Base-by-base conservation (phyloP, 345 rosid genomes). In the Chamaenerion angustifolium region DNA sequence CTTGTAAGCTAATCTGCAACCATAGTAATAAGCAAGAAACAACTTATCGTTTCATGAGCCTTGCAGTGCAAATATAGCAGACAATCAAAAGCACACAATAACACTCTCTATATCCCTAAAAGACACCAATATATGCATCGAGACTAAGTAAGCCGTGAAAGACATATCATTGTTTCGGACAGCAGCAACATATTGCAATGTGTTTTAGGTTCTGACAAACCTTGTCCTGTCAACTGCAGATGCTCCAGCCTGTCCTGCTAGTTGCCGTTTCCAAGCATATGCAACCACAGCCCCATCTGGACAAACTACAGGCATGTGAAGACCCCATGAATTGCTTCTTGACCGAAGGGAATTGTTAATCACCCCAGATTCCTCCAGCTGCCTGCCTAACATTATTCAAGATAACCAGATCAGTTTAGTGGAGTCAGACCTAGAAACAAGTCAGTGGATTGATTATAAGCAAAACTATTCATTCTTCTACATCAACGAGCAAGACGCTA, bases 171-270 rank as follows among this genome's bases (percentile, higher is more conserved):
- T n/a, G n/a, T n/a, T n/a, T n/a, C n/a, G n/a, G n/a, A n/a, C n/a
- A n/a, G 10, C 9, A 12, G 15, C 16, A 52, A 17, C 45, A 21
- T 27, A 13, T n/a, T 41, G 14, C 15, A 47, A 6, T 23, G 5
- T 19, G 35, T 27, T 4, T 17, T 0, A 42, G 37, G 27, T 15
- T 3, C 1, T 12, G 16, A 40, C 12, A 14, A 60, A 83, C 97
- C 98, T 83, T 46, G 96, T 80, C 67, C 96, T 74, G 60, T 92
- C 98, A 25, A 92, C 98, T 27, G 98, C 95, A 63, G 98, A 86
- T 3, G 98, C 96, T 67, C 98, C 98, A 48, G 96, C 98, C 71
- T 92, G 98, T 13, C 98, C 96, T n/a, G 98, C 96, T 8, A 92
- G 85, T 54, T 92, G 98, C 8, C 98, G 77, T 57, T 92, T 92